Evolutionary conservation across 192 early-diverging fungal genomes (phyloP).

Genomic region (Podila clonocystis): DNA sequence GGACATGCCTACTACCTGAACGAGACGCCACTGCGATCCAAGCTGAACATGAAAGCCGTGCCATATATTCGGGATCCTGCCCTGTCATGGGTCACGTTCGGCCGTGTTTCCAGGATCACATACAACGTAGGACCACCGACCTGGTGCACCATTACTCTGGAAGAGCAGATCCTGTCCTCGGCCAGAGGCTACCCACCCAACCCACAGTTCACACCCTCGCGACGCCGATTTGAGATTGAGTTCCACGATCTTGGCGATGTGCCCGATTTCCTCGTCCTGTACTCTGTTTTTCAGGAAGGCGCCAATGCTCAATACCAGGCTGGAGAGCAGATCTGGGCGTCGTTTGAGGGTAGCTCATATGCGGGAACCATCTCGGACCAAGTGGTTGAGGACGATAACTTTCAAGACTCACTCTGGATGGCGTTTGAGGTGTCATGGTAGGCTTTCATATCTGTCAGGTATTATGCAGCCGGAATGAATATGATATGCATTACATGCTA

Average conservation of each 20-base stretch:
- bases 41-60: conserved; percentile 30
- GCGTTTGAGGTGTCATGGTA: conserved; percentile 63
- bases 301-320: conserved; percentile 56
- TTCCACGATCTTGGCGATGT: conserved; percentile 76
- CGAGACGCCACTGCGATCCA: conserved; percentile 45
- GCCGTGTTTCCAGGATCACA: conserved; percentile 60
- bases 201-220: conserved; percentile 32
- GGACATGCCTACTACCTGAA: conserved; percentile 47
- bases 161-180: conserved; percentile 55
- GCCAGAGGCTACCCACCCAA: conserved; percentile 30
- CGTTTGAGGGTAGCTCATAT: conserved; percentile 73
- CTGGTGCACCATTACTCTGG: conserved; percentile 63
- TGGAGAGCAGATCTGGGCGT: conserved; percentile 67
- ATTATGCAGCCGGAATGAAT: too few species aligned
- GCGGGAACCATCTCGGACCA: conserved; percentile 62
- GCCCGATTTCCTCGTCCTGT: conserved; percentile 78
- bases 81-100: conserved; percentile 61
- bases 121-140: conserved; percentile 78
- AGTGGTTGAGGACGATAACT: conserved; percentile 48
- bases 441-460: neutral
- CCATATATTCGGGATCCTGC: conserved; percentile 34
- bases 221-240: conserved; percentile 61
- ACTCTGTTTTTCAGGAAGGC: conserved; percentile 65
- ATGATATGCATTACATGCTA: too few species aligned
- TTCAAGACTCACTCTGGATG: conserved; percentile 60